These are phyloP conservation scores for Blastocystis sp. DNA, from an alignment of 352 stramenopile genomes.

Conservation along the genomic window DNA sequence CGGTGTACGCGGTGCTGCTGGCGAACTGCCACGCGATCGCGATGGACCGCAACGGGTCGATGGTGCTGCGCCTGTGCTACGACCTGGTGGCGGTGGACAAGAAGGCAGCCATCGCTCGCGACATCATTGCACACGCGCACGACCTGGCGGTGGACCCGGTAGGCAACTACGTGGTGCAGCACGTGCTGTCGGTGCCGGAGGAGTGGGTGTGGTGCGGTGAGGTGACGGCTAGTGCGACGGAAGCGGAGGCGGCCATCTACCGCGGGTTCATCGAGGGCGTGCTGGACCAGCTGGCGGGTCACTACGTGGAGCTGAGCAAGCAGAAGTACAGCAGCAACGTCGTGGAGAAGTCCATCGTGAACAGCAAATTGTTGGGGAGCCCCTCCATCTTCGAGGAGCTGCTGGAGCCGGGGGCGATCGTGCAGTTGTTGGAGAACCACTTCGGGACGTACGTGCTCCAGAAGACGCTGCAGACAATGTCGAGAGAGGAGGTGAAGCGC, in stretches of 20 bases:
- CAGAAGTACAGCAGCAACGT: slow-evolving; percentile 28
- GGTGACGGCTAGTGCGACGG: too few species aligned
- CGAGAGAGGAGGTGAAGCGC: neutral
- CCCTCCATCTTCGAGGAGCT: slow-evolving; percentile 37
- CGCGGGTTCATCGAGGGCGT: neutral
- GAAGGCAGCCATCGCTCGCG: neutral
- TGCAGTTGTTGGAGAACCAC: slow-evolving; percentile 52
- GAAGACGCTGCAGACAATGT: slow-evolving; percentile 52
- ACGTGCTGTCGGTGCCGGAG: slow-evolving; percentile 40
- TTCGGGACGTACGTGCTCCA: slow-evolving; percentile 57
- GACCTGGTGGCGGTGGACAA: neutral
- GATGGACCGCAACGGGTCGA: slow-evolving; percentile 22
- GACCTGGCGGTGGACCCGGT: slow-evolving; percentile 55
- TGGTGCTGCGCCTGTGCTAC: slow-evolving; percentile 55
- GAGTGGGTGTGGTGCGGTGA: neutral
- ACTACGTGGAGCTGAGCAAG: slow-evolving; percentile 59
- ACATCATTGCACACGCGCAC: neutral
- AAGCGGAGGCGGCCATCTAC: neutral
- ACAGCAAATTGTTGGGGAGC: slow-evolving; percentile 2
- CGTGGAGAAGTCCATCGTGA: slow-evolving; percentile 27
- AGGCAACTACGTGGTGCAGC: slow-evolving; percentile 60
- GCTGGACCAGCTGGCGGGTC: neutral
- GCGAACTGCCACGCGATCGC: slow-evolving; percentile 20
- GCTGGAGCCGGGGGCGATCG: slow-evolving; percentile 2
- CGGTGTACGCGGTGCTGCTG: slow-evolving; percentile 29